These are phyloP conservation scores for Phytophthora pisi DNA, from an alignment of 352 stramenopile genomes.

Conservation along the genomic window DNA sequence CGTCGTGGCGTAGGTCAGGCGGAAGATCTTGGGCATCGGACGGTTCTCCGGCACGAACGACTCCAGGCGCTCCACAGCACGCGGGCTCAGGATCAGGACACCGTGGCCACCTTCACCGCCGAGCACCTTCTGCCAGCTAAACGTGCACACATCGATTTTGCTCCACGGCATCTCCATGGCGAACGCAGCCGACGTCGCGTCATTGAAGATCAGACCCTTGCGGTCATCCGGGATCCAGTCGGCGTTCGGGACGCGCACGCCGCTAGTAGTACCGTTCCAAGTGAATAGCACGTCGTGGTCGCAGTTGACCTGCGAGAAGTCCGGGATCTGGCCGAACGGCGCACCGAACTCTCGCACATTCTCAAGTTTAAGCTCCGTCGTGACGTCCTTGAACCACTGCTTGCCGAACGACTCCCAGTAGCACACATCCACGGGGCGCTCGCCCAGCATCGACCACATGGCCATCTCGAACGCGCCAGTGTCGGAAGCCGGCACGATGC, in stretches of 20 bases:
- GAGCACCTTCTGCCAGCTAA: slow-evolving; percentile 99
- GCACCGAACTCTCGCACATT: slow-evolving; percentile 95
- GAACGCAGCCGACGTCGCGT: slow-evolving; percentile 98
- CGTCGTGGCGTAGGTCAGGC: slow-evolving; percentile 95
- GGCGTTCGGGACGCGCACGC: slow-evolving; percentile 94
- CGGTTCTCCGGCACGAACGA: slow-evolving; percentile 86
- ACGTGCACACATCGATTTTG: slow-evolving; percentile 99
- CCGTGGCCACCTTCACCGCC: slow-evolving; percentile 98
- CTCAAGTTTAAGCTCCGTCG: slow-evolving; percentile 94
- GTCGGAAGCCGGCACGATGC: slow-evolving; percentile 98
- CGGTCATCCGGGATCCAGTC: slow-evolving; percentile 97
- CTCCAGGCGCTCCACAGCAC: slow-evolving; percentile 97
- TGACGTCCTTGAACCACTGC: slow-evolving; percentile 96
- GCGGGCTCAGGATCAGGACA: slow-evolving; percentile 96
- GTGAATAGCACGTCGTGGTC: slow-evolving; percentile 99
- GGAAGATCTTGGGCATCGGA: slow-evolving; percentile 99
- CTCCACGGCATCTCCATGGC: slow-evolving; percentile 98
- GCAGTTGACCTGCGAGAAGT: slow-evolving; percentile 92
- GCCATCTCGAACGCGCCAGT: slow-evolving; percentile 99
- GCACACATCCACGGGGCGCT: slow-evolving; percentile 91
- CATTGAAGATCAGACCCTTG: slow-evolving; percentile 96
- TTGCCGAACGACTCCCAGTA: slow-evolving; percentile 98
- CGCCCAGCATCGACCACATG: slow-evolving; percentile 99
- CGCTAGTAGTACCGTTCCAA: slow-evolving; percentile 99
- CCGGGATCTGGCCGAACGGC: slow-evolving; percentile 96